Evolutionary conservation across 371 early-diverging fungal species (phyloP), one percentile per base, ranked within the genome.

Genomic region (Nematocida ausubeli): DNA sequence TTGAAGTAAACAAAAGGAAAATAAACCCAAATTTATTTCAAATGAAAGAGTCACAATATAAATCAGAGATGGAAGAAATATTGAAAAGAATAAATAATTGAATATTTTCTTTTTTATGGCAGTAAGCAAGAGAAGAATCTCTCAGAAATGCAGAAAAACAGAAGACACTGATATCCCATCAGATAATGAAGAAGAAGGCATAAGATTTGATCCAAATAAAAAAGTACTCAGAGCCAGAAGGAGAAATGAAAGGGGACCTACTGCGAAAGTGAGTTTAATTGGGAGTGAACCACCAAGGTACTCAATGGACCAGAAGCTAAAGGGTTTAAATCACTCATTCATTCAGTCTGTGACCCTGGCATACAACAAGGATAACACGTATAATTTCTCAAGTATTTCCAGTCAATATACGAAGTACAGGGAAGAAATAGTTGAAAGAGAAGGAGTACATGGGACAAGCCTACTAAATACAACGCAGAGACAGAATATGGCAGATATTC

Each of bases 61-160:
- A 47, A 32, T 34, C 62, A 51, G 71, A 71, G 44, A 71, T 62
- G 34, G 62, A 44, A 16, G 47, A 62, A 32, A 24, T 34, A 5
- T 6, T 58, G 7, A 32, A 62, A n/a, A 49, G 51, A 44, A 50
- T 58, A 40, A 71, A 60, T 40, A 35, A 60, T 60, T 37, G 63
- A 40, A 62, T 39, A 35, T 64, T 75, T 65, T 65, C 52, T 64
- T 75, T 75, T 75, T 75, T 65, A 64, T 64, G 80, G 78, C 73
- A 14, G 32, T 80, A 49, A 66, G 68, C 78, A 65, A 39, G 24
- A 35, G 63, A 75, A 32, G 60, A 39, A 60, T 60, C 6, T 16
- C 60, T 9, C 60, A 52, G 78, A 65, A 75, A 35, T 64, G 78
- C 55, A 26, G 35, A 47, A 39, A 54, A 49, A 30, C 78, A 39